These are phyloP conservation scores for Gynochthodes officinalis DNA, from an alignment of 257 asterid species.

Conservation along the genomic window DNA sequence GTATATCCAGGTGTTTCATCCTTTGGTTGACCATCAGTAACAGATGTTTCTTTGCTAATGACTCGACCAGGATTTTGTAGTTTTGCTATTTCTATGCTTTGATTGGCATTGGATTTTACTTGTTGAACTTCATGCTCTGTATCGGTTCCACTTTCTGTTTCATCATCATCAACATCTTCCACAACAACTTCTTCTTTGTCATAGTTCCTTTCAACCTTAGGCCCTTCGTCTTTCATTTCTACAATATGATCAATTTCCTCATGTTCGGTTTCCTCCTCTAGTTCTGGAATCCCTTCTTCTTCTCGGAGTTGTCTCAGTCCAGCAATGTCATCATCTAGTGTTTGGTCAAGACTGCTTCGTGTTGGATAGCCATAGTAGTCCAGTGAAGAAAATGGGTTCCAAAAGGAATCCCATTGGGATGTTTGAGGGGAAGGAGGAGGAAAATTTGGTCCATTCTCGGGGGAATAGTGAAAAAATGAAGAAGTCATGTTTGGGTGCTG, in stretches of 20 bases:
- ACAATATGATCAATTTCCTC: slow-evolving; percentile 54
- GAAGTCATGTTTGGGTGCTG: slow-evolving; percentile 55
- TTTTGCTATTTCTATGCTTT: slow-evolving; percentile 50
- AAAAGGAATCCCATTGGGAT: slow-evolving; percentile 95
- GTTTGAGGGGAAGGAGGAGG: slow-evolving; percentile 74
- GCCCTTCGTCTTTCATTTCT: slow-evolving; percentile 33
- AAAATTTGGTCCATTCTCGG: slow-evolving; percentile 47
- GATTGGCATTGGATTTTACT: slow-evolving; percentile 33
- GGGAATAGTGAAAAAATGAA: slow-evolving; percentile 60
- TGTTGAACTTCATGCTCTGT: slow-evolving; percentile 33
- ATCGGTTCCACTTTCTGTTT: slow-evolving; percentile 40
- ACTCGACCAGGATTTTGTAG: slow-evolving; percentile 52
- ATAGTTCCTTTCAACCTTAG: slow-evolving; percentile 27
- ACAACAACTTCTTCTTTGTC: slow-evolving; percentile 62
- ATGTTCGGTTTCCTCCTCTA: slow-evolving; percentile 85
- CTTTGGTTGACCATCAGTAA: slow-evolving; percentile 48
- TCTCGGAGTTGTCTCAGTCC: slow-evolving; percentile 75
- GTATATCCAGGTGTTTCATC: slow-evolving; percentile 90
- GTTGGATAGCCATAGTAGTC: slow-evolving; percentile 77
- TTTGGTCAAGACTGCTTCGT: slow-evolving; percentile 47
- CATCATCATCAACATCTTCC: slow-evolving; percentile 57
- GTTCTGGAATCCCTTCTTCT: slow-evolving; percentile 87
- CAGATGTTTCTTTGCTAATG: slow-evolving; percentile 56
- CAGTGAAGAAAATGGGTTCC: slow-evolving; percentile 92
- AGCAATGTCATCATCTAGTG: slow-evolving; percentile 55